Evolutionary conservation across 139 green algal species (phyloP), one percentile per base, ranked within the genome.

Genomic region (Pleodorina starrii): DNA sequence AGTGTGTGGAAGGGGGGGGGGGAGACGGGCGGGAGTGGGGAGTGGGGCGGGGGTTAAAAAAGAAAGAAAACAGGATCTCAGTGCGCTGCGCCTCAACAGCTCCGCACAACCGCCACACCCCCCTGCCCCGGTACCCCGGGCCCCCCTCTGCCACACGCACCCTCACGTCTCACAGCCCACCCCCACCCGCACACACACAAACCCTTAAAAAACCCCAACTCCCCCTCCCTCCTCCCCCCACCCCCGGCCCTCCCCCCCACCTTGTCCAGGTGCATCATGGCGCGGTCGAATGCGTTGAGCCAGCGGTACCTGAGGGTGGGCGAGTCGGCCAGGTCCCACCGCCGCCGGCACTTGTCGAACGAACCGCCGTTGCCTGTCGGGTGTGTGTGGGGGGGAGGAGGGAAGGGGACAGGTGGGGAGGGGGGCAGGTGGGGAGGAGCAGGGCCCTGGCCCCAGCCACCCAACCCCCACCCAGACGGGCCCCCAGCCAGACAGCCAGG

Each of bases 201-300:
- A n/a, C n/a, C n/a, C n/a, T n/a, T n/a, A n/a, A n/a, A 60, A 60
- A 60, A 60, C 14, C 14, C 50, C 50, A 60, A 25, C 54, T 66
- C 9, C 54, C 54, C 54, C 7, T 12, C 35, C 7, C 35, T 4
- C 69, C 40, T 46, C 69, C 69, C 69, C 69, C 69, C 19, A 2
- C 69, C 17, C 54, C 54, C 3, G 21, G 29, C 50, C 50, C 14
- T 60, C 50, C 73, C 73, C 43, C 25, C 23, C 27, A 51, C 91
- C 94, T 99, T 98, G 87, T 99, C 98, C 82, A 99, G 90, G 90
- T 98, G 94, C 40, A 95, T 93, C 95, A 99, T 99, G 44, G 96
- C 97, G 38, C 93, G 88, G 93, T 99, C 98, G 86, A 98, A 99
- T 12, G 92, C 93, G 43, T 95, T 91, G 88, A 99, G 93, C 87